These are phyloP conservation scores for Ambrosia hybrid DNA, from an alignment of 140 eudicot genomes.

Conservation along the genomic window DNA sequence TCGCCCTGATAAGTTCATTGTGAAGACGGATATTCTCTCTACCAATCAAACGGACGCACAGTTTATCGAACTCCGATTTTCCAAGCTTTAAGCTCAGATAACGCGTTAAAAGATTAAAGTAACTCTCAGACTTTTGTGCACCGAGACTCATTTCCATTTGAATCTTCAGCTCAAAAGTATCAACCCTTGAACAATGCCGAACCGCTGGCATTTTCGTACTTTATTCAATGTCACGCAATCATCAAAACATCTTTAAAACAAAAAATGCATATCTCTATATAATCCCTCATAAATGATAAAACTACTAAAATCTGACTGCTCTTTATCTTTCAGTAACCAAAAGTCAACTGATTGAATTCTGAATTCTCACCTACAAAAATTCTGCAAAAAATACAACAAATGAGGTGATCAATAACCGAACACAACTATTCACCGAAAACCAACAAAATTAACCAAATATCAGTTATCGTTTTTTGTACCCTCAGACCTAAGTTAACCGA, in stretches of 20 bases:
- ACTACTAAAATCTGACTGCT: not conserved
- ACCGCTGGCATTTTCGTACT: conserved; percentile 51
- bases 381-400: conserved; percentile 24
- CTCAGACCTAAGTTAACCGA: no score
- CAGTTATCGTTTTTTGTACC: no score
- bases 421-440: no score
- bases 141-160: conserved; percentile 58
- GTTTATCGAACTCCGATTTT: conserved; percentile 60
- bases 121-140: conserved; percentile 46
- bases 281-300: no score
- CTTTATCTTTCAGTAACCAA: conserved; percentile 15
- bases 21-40: conserved; percentile 61
- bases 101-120: conserved; percentile 49
- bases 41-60: conserved; percentile 57
- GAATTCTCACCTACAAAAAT: not conserved
- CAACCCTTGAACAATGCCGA: conserved; percentile 63
- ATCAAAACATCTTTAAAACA: conserved; percentile 15
- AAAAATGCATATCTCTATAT: no score
- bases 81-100: conserved; percentile 43
- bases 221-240: conserved; percentile 34
- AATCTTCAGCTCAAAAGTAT: conserved; percentile 50
- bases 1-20: conserved; percentile 56
- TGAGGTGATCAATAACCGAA: not conserved
- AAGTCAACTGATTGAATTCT: conserved; percentile 30
- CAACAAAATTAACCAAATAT: no score